Base-by-base conservation (phyloP, 2,329 filamentous ascomycete species). In the Paracoccidioides brasiliensis region DNA sequence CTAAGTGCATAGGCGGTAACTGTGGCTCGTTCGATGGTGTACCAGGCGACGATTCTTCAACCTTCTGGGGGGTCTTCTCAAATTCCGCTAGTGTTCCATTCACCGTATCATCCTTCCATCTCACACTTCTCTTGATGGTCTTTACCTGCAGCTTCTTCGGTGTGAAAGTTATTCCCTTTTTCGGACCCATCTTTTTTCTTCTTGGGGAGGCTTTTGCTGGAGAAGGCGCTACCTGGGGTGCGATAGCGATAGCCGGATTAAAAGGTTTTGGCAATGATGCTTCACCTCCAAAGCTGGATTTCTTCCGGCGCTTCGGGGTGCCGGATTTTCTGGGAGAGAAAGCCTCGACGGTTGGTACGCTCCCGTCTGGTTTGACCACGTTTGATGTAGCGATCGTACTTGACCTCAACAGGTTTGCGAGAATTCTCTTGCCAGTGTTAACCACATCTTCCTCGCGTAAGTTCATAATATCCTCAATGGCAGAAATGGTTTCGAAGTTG, bases 81-180 rank as follows among this genome's bases (percentile, higher is more conserved):
- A 91, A 96, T 67, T 97, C 93, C 9, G 87, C 90, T 55, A 97
- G 74, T 0, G 85, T 84, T 30, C 90, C 90, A 53, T 91, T 83
- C 65, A 94, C 86, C 2, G 85, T 88, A 64, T 97, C 93, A 64
- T 95, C 90, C 57, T 88, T 84, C 93, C 93, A 98, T 60, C 91
- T 82, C 5, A 98, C 91, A 48, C 80, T 84, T 58, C 90, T 81
- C 70, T 89, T 89, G 55, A 74, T 68, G 62, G 80, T 80, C 41
- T 70, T 69, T 0, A 83, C 80, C 32, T 66, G 64, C 4, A 61
- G 32, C 71, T 88, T 95, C 59, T 84, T 84, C 0, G 90, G 89
- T 1, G 89, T 90, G 65, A 94, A 94, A 35, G 82, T 80, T 51
- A 95, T 77, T 10, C 83, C 82, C 71, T 94, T 95, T 69, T 77